These are phyloP conservation scores for Hansfordia pulvinata DNA, from an alignment of 2,329 filamentous ascomycete genomes.

Conservation along the genomic window DNA sequence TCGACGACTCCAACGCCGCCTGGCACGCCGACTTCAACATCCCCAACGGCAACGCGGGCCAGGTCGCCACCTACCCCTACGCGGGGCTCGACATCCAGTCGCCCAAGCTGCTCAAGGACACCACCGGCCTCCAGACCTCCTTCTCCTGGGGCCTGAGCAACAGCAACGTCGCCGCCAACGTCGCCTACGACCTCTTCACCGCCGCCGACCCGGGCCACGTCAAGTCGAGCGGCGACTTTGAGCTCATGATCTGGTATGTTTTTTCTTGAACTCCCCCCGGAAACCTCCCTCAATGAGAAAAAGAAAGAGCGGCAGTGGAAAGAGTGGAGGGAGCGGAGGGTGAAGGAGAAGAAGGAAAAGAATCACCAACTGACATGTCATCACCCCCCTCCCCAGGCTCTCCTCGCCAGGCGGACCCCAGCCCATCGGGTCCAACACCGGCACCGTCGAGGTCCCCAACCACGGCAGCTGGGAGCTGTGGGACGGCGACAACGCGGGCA, in stretches of 20 bases:
- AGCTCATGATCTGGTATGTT: slow-evolving; percentile 51
- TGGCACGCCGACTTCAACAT: slow-evolving; percentile 28
- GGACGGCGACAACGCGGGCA: slow-evolving; percentile 37
- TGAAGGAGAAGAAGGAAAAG: no score
- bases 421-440: slow-evolving; percentile 32
- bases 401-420: slow-evolving; percentile 44
- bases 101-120: slow-evolving; percentile 16
- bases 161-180: slow-evolving; percentile 36
- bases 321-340: no score
- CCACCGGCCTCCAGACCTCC: slow-evolving; percentile 19
- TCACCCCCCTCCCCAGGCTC: slow-evolving; percentile 29
- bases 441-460: slow-evolving; percentile 33
- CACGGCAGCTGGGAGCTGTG: slow-evolving; percentile 38
- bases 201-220: slow-evolving; percentile 19
- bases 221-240: slow-evolving; percentile 30
- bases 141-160: slow-evolving; percentile 30
- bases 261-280: no score
- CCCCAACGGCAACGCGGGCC: slow-evolving; percentile 19
- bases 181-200: slow-evolving; percentile 50
- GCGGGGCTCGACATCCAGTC: slow-evolving; percentile 18
- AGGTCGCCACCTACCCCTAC: slow-evolving; percentile 31
- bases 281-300: no score
- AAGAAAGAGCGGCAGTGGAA: no score
- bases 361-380: not conserved
- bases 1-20: slow-evolving; percentile 17